Percentiles rank a stretch among this genome's conserved stretches.
Conservation (phyloP, 495 filamentous ascomycete species). For the Penicillium bovifimosum region DNA sequence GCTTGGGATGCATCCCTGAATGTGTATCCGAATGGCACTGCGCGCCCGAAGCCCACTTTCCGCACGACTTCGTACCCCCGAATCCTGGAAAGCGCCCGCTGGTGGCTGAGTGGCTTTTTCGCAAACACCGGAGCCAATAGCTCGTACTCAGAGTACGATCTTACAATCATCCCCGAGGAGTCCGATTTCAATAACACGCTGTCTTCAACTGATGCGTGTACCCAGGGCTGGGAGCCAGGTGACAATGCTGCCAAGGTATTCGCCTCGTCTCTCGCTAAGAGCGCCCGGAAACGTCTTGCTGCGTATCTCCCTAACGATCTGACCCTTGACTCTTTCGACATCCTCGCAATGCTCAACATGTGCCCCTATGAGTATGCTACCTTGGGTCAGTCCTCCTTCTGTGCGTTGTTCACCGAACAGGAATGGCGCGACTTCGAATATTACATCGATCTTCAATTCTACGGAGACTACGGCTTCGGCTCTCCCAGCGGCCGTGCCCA, state of each 20-base stretch:
- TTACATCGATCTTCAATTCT: slow-evolving; percentile 54
- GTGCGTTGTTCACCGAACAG: slow-evolving; percentile 49
- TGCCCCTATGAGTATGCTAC: slow-evolving; percentile 34
- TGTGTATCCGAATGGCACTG: slow-evolving; percentile 41
- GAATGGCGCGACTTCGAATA: slow-evolving; percentile 55
- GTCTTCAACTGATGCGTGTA: slow-evolving; percentile 36
- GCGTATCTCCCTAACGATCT: slow-evolving; percentile 30
- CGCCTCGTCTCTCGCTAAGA: slow-evolving; percentile 14
- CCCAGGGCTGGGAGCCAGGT: slow-evolving; percentile 7
- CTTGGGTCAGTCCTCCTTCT: slow-evolving; percentile 38
- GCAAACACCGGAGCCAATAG: slow-evolving; percentile 31
- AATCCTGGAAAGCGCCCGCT: slow-evolving; percentile 44
- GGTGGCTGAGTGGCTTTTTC: slow-evolving; percentile 38
- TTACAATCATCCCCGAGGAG: slow-evolving; percentile 45
- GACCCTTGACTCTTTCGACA: slow-evolving; percentile 45
- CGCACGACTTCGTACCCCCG: slow-evolving; percentile 46
- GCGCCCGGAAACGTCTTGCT: slow-evolving; percentile 18
- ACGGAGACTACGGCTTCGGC: slow-evolving; percentile 52
- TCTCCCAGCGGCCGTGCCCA: slow-evolving; percentile 57
- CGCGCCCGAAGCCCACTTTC: slow-evolving; percentile 40
- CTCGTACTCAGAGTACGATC: slow-evolving; percentile 34
- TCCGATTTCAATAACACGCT: slow-evolving; percentile 47
- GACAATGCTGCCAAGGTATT: slow-evolving; percentile 17
- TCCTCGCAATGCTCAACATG: slow-evolving; percentile 48
- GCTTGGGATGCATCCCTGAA: slow-evolving; percentile 40